phyloP scores from a whole-genome alignment of 164 flowering plant genomes.

The Buxus sempervirens region DNA sequence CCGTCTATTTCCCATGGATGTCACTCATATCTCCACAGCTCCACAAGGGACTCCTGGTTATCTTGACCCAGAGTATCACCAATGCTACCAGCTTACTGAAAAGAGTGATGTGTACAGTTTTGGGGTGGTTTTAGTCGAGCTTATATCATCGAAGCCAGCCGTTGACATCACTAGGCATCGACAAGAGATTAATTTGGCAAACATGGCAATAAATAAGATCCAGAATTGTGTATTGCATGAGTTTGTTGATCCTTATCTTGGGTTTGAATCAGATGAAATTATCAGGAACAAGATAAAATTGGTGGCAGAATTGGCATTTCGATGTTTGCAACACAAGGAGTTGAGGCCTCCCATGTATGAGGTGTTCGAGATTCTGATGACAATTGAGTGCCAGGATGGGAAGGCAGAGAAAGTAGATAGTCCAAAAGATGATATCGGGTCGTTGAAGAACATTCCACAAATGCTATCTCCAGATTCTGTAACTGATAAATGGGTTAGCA shows the following conservation, averaged over 20 bases:
- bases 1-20: constrained; percentile 45
- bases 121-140: constrained; percentile 74
- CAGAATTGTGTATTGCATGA: constrained; percentile 51
- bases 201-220: constrained; percentile 67
- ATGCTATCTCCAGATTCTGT: constrained; percentile 38
- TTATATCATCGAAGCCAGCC: constrained; percentile 61
- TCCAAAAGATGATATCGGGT: constrained; percentile 30
- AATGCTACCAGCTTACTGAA: constrained; percentile 67
- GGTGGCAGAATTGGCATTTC: constrained; percentile 68
- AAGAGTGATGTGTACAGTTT: constrained; percentile 92
- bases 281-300: constrained; percentile 40
- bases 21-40: constrained; percentile 63
- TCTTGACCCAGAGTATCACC: constrained; percentile 81
- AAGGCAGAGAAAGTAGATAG: constrained; percentile 28
- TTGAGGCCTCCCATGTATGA: constrained; percentile 74
- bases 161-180: constrained; percentile 67
- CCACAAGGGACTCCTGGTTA: constrained; percentile 76
- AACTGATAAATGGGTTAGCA: constrained; percentile 31
- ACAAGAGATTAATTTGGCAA: constrained; percentile 59
- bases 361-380: constrained; percentile 36
- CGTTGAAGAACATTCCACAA: constrained; percentile 32
- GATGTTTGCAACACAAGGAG: constrained; percentile 64
- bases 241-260: constrained; percentile 59
- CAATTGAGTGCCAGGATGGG: constrained; percentile 26
- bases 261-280: constrained; percentile 38